Percentiles rank a stretch among this genome's conserved stretches.
Evolutionary conservation across 495 filamentous ascomycete genomes (phyloP).

Genomic region (Barbatosphaeria neglecta): DNA sequence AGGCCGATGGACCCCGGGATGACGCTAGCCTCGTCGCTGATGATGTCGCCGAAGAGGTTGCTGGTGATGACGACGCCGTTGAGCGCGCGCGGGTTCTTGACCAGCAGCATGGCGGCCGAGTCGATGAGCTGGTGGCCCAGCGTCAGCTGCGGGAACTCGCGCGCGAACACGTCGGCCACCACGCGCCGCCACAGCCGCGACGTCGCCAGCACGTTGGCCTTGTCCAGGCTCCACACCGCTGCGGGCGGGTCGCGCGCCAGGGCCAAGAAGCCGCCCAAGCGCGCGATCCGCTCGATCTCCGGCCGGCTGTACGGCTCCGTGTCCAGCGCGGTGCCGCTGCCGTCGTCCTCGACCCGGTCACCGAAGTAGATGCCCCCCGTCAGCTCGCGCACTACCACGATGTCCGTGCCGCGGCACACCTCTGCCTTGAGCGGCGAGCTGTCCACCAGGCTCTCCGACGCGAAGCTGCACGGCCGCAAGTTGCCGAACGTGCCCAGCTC

Average conservation of each 20-base stretch:
- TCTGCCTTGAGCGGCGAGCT: conserved; percentile 80
- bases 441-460: conserved; percentile 76
- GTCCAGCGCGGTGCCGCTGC: conserved; percentile 68
- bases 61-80: conserved; percentile 91
- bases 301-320: conserved; percentile 78
- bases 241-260: conserved; percentile 66
- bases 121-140: conserved; percentile 89
- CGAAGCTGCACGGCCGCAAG: conserved; percentile 95
- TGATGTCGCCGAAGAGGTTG: conserved; percentile 95
- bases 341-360: conserved; percentile 77
- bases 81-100: conserved; percentile 82
- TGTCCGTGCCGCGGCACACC: conserved; percentile 79
- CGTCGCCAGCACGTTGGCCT: conserved; percentile 94
- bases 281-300: conserved; percentile 83
- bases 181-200: conserved; percentile 82
- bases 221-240: conserved; percentile 83
- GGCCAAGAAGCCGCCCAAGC: conserved; percentile 74
- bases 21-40: conserved; percentile 90
- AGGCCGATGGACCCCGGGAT: conserved; percentile 88
- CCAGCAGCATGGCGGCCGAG: conserved; percentile 91
- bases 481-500: conserved; percentile 93
- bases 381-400: conserved; percentile 89
- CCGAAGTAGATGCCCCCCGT: conserved; percentile 98
- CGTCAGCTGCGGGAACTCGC: conserved; percentile 83
- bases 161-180: conserved; percentile 65